Conservation (phyloP, 1,139 yeast species). For the Geotrichum histeridarum region DNA sequence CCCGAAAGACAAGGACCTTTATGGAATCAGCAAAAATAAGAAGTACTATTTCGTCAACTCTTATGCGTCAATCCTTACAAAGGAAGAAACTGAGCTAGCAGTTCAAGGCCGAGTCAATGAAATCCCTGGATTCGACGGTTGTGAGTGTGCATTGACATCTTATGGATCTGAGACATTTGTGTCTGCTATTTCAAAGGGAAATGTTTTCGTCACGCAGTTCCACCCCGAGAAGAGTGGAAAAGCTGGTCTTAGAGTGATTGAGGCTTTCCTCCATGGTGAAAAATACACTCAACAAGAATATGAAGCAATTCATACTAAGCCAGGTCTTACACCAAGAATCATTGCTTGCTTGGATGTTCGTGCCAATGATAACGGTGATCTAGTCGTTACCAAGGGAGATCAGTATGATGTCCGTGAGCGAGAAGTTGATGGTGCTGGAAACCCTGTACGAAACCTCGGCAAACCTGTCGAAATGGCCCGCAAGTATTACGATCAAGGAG, state of each 20-base stretch:
- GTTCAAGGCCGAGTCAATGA: constrained; percentile 22
- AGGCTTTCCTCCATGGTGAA: constrained; percentile 58
- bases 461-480: constrained; percentile 94
- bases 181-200: constrained; percentile 74
- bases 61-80: constrained; percentile 63
- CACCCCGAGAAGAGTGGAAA: constrained; percentile 95
- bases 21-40: constrained; percentile 56
- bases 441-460: constrained; percentile 79
- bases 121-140: constrained; percentile 48
- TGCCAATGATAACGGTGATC: constrained; percentile 85
- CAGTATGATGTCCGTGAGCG: constrained; percentile 93
- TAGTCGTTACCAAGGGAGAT: constrained; percentile 96
- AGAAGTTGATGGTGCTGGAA: constrained; percentile 40
- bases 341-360: constrained; percentile 97
- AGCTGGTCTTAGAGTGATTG: constrained; percentile 76
- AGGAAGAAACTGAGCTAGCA: constrained; percentile 25
- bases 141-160: constrained; percentile 68
- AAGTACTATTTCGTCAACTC: constrained; percentile 95
- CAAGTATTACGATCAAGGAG: constrained; percentile 85
- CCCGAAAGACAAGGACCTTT: constrained; percentile 41
- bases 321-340: constrained; percentile 80
- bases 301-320: background rate
- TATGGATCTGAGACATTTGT: constrained; percentile 79
- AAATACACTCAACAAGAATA: constrained; percentile 19
- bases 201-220: constrained; percentile 90